Evolutionary conservation across 2,329 filamentous ascomycete genomes (phyloP), one percentile per base, ranked within the genome.

Genomic region (Trematosphaeria pertusa): DNA sequence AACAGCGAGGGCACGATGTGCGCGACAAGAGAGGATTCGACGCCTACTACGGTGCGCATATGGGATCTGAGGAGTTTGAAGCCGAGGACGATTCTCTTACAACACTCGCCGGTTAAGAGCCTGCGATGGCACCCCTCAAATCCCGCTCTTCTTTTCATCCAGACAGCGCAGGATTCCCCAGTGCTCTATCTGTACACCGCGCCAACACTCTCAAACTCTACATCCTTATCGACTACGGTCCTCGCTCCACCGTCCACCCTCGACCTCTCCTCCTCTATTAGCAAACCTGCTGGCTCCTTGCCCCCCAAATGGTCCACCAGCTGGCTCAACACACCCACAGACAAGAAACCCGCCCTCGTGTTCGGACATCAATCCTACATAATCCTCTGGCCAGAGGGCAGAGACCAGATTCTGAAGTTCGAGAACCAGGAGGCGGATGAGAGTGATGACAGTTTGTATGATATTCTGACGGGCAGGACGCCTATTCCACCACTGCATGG

Each of bases 361-460:
- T 54, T 73, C 11, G 63, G 65, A 0, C 71, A 75, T 28, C 63
- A 65, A 38, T 61, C 66, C 6, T 62, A 59, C n/a, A 75, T 74
- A 45, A 42, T 72, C 0, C 50, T 78, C 10, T 76, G 72, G 61
- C 76, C 76, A 0, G 65, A 73, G 12, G 76, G 75, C 12, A 67
- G 64, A 48, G 65, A 72, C 32, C 46, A 59, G 24, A 65, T 73
- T 18, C 50, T 70, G 4, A 52, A 58, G 3, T 69, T 70, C 45
- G 62, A 65, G 7, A 56, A 43, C 0, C 55, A 59, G 3, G 63
- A 71, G 9, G 71, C 64, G 21, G 70, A 74, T 5, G 68, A 67
- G 4, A 74, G 71, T 41, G 75, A 79, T 20, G 77, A 80, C 51
- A 78, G 74, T 32, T 52, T 80, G 18, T 75, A 75, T 38, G 75